These are phyloP conservation scores for Vigna angularis DNA, from an alignment of 306 rosid genomes.

Conservation along the genomic window DNA sequence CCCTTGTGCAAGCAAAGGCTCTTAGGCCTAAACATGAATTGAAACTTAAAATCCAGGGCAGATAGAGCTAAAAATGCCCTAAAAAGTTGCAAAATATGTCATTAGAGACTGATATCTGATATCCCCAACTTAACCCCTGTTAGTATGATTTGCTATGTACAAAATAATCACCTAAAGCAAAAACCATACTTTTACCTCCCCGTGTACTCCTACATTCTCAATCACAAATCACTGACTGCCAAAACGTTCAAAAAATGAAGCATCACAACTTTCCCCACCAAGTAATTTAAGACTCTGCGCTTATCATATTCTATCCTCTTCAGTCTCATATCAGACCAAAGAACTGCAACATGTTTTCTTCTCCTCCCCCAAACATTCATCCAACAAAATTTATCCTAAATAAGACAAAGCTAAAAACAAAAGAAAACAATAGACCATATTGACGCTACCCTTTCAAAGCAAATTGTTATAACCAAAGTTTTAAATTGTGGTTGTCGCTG, in stretches of 20 bases:
- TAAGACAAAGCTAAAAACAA: constrained; percentile 19
- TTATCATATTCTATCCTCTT: not conserved
- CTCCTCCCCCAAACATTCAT: not conserved
- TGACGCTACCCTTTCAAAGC: not conserved
- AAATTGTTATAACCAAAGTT: not conserved
- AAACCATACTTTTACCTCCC: too few relatives aligned
- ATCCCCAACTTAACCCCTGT: too few relatives aligned
- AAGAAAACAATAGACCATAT: not conserved
- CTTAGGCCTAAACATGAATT: too few relatives aligned
- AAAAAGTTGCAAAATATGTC: not conserved
- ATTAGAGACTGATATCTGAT: not conserved
- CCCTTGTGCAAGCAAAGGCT: too few relatives aligned
- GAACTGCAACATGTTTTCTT: not conserved
- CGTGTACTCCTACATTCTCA: not conserved
- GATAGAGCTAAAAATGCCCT: too few relatives aligned
- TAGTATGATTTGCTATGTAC: not conserved
- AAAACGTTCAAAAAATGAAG: not conserved
- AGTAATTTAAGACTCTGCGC: not conserved
- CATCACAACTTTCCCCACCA: not conserved
- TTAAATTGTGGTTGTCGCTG: not conserved
- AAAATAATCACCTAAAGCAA: not conserved
- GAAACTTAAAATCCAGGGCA: too few relatives aligned
- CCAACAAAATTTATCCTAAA: not conserved
- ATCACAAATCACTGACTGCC: not conserved
- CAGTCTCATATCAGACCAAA: not conserved